Percentiles rank a stretch among this genome's conserved stretches.
Evolutionary conservation across 1,284 basidiomycete genomes (phyloP).

Genomic region (Butyriboletus appendiculatus): DNA sequence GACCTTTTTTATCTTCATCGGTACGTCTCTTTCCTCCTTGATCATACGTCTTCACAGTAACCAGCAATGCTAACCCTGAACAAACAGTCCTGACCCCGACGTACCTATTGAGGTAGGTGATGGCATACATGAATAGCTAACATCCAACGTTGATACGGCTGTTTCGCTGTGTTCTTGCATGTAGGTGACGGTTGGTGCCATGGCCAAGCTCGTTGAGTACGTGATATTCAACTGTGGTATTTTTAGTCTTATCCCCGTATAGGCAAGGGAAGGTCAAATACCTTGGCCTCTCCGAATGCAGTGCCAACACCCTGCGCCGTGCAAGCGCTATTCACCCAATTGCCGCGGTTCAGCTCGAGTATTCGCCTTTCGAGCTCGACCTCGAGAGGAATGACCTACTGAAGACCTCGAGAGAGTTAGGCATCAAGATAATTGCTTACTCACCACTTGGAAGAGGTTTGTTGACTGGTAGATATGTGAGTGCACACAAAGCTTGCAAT

Average conservation of each 20-base stretch:
- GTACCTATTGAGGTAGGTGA: conserved; percentile 21
- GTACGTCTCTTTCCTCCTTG: conserved; percentile 1
- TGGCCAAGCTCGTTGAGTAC: conserved; percentile 38
- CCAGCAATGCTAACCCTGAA: not conserved
- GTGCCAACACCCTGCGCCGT: conserved; percentile 44
- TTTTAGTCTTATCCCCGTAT: not conserved
- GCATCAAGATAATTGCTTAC: conserved; percentile 42
- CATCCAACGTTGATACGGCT: too few relatives aligned
- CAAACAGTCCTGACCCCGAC: conserved; percentile 18
- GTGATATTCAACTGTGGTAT: not conserved
- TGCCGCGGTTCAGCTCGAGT: conserved; percentile 48
- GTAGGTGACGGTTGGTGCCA: conserved; percentile 34
- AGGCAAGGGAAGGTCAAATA: conserved; percentile 44
- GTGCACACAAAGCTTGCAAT: not conserved
- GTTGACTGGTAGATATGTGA: conserved; percentile 42
- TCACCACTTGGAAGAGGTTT: conserved; percentile 46
- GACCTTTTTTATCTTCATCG: conserved; percentile 39
- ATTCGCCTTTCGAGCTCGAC: conserved; percentile 43
- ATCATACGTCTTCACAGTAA: not conserved
- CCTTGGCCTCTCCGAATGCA: conserved; percentile 49
- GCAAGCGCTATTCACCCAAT: conserved; percentile 44
- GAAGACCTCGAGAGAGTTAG: conserved; percentile 31
- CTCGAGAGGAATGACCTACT: conserved; percentile 34
- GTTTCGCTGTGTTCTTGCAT: not conserved
- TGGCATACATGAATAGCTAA: not conserved